Percentiles rank a stretch among this genome's conserved stretches.
phyloP scores from a whole-genome alignment of 2,329 filamentous ascomycete genomes.

The Fusarium torulosum region DNA sequence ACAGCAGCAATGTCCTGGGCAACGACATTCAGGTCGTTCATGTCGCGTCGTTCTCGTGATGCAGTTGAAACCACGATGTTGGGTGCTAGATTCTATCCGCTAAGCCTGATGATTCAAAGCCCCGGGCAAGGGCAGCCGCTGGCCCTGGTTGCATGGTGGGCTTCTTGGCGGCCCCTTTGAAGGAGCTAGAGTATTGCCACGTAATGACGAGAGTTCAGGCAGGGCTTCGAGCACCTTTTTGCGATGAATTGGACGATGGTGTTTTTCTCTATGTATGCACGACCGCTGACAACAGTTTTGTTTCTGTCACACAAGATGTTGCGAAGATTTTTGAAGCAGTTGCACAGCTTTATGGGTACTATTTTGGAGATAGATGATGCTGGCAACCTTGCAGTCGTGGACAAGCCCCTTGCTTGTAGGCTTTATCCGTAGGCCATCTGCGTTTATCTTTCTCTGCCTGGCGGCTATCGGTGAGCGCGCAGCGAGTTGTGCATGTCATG shows the following conservation, averaged over 20 bases:
- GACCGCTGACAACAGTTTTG: conserved; percentile 18
- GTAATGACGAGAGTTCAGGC: conserved; percentile 45
- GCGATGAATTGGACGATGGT: background rate
- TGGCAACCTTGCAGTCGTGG: conserved; percentile 24
- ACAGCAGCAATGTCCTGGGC: conserved; percentile 1
- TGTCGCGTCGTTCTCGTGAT: conserved; percentile 11
- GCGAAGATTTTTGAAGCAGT: conserved; percentile 28
- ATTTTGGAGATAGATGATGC: conserved; percentile 45
- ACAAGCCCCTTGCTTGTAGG: conserved; percentile 8
- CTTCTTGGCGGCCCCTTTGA: conserved; percentile 48
- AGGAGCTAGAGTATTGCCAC: conserved; percentile 48
- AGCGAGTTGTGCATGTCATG: conserved; percentile 46
- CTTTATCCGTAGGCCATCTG: background rate
- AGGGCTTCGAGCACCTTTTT: conserved; percentile 32
- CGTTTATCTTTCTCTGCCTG: conserved; percentile 31
- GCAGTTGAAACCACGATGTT: conserved; percentile 16
- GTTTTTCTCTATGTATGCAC: conserved; percentile 6
- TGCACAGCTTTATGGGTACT: conserved; percentile 29
- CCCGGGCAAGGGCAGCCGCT: conserved; percentile 40
- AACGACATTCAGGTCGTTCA: conserved; percentile 3
- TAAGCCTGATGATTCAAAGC: conserved; percentile 28
- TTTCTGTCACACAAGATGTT: conserved; percentile 19
- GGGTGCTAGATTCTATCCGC: conserved; percentile 1
- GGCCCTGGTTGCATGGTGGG: conserved; percentile 36
- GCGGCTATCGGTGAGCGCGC: conserved; percentile 34